A percentile compares a stretch with the other conserved stretches of the same genome.
Conservation (phyloP, 257 asterid species). For the Buddleja alternifolia region DNA sequence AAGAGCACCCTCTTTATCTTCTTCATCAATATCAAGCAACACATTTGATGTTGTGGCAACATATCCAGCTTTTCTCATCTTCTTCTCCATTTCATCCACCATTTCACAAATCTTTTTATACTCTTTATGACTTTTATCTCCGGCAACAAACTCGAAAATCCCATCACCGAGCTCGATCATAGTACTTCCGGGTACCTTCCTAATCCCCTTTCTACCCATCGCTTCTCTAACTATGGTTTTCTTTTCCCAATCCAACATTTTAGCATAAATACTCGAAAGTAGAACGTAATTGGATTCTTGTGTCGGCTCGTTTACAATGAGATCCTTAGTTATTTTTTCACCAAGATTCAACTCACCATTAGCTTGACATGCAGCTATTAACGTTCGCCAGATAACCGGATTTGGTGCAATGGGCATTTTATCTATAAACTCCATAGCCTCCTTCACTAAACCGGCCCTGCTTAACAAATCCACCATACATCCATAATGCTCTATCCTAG, state of each 20-base stretch:
- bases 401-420: slow-evolving; percentile 70
- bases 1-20: slow-evolving; percentile 64
- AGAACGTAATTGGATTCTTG: slow-evolving; percentile 67
- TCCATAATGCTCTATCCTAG: slow-evolving; percentile 84
- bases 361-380: slow-evolving; percentile 55
- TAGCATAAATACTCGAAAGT: slow-evolving; percentile 68
- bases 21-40: slow-evolving; percentile 61
- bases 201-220: slow-evolving; percentile 71
- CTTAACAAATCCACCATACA: slow-evolving; percentile 84
- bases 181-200: slow-evolving; percentile 78
- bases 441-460: slow-evolving; percentile 64
- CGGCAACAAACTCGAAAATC: slow-evolving; percentile 58
- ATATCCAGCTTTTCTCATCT: slow-evolving; percentile 48
- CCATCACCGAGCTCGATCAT: slow-evolving; percentile 63
- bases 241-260: slow-evolving; percentile 65
- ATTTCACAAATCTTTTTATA: slow-evolving; percentile 44
- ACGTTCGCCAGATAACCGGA: slow-evolving; percentile 66
- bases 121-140: slow-evolving; percentile 51
- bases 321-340: slow-evolving; percentile 51
- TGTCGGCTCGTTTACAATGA: slow-evolving; percentile 58
- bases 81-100: slow-evolving; percentile 65
- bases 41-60: slow-evolving; percentile 47
- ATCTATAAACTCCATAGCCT: slow-evolving; percentile 61
- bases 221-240: slow-evolving; percentile 58
- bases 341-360: slow-evolving; percentile 58